Base-by-base conservation (phyloP, 2,329 filamentous ascomycete species). In the Lasiodiplodia gonubiensis region DNA sequence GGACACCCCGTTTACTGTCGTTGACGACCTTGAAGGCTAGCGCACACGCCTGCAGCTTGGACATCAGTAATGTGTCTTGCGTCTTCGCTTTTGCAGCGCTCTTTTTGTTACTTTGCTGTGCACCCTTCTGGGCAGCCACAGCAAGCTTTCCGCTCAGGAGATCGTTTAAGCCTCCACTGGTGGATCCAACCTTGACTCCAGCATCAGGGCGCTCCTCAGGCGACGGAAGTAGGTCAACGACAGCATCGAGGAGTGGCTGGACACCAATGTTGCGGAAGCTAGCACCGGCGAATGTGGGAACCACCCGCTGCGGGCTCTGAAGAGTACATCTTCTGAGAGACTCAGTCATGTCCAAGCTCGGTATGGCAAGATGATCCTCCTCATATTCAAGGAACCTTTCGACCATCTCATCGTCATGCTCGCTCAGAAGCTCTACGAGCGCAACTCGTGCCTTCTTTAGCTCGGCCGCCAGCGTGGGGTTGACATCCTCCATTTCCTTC, bases 221-320 rank as follows among this genome's bases (percentile, higher is more conserved):
- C 70, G 89, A 92, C 0, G 95, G 95, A 2, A 98, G 84, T 54
- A 97, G 90, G 74, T 97, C 92, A 10, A 93, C 88, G 14, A 98
- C 89, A 46, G 92, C 92, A 77, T 98, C 93, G 64, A 98, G 86
- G 25, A 99, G 83, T 33, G 94, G 93, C 77, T 97, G 93, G 4
- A 98, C 93, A 8, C 95, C 95, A 69, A 98, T 92, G 71, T 98
- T 97, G 51, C 91, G 89, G 79, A 98, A 93, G 77, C 94, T 97
- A 5, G 94, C 94, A 2, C 94, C 94, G 0, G 92, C 92, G 78
- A 97, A 96, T 0, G 97, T 86, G 0, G 94, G 94, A 52, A 95
- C 91, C 21, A 96, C 83, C n/a, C 81, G 83, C 61, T 92, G 93
- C 11, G 90, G 86, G 0, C 89, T 87, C 55, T 84, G 83, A 6